Evolutionary conservation across 768 basidiomycete species (phyloP), one percentile per base, ranked within the genome.

Genomic region (Mycena epipterygia): DNA sequence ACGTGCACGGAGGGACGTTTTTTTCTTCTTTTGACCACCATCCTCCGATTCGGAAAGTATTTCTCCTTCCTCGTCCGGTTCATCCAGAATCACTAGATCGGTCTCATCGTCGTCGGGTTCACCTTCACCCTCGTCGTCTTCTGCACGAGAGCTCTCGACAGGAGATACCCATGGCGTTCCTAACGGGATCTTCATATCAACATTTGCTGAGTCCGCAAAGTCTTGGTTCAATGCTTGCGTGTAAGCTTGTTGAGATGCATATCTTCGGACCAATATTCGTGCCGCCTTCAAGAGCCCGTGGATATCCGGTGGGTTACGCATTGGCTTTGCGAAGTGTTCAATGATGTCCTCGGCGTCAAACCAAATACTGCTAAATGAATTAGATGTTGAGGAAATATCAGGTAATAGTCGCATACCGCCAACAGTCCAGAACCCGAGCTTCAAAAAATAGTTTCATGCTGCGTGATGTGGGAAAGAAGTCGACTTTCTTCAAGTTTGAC

Each of bases 381-480:
- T 32, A 56, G 35, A 19, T 9, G 11, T 35, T 19, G 14, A 35
- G 25, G 16, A 23, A 9, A n/a, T 12, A 19, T n/a, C n/a, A n/a
- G n/a, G n/a, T n/a, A n/a, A n/a, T n/a, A n/a, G n/a, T n/a, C n/a
- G 19, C 33, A 14, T 37, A 60, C 58, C 58, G 58, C 58, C 58
- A 60, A 14, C 37, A 42, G 29, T 60, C 58, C 37, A 60, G n/a
- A 5, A 60, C 58, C 23, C 60, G 75, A 11, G 73, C 70, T 46
- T 75, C 75, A 64, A 67, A 75, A 62, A 73, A 63, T 21, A 73
- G 52, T 73, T n/a, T n/a, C n/a, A n/a, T n/a, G n/a, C n/a, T n/a
- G n/a, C n/a, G n/a, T n/a, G n/a, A n/a, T n/a, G n/a, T n/a, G n/a
- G n/a, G n/a, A n/a, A n/a, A n/a, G n/a, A n/a, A n/a, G n/a, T n/a